A percentile compares a stretch with the other conserved stretches of the same genome.
Conservation (phyloP, 768 basidiomycete genomes). For the Russula griseocarnosa region DNA sequence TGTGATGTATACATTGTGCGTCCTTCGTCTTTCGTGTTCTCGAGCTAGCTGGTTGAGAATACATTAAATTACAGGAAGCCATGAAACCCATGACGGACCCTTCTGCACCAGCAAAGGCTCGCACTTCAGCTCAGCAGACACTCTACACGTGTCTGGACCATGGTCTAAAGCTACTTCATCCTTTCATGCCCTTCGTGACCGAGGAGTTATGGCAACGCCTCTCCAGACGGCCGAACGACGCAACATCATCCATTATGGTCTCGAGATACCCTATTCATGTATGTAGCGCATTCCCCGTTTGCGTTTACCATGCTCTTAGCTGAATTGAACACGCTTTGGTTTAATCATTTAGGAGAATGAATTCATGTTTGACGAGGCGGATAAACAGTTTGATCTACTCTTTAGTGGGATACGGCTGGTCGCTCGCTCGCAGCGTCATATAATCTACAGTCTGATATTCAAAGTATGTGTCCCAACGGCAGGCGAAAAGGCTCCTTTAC, state of each 20-base stretch:
- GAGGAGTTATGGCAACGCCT: conserved; percentile 98
- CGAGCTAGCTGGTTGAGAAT: not conserved
- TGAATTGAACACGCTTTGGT: not conserved
- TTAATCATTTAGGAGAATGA: conserved; percentile 47
- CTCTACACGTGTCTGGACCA: conserved; percentile 91
- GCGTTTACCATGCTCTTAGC: not conserved
- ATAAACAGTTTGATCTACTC: conserved; percentile 81
- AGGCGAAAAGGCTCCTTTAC: not conserved
- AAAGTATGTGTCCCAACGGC: conserved; percentile 47
- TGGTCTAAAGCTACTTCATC: conserved; percentile 87
- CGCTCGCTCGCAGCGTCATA: conserved; percentile 88
- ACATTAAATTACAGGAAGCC: conserved; percentile 63
- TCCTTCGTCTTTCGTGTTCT: conserved; percentile 9
- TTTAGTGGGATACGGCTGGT: conserved; percentile 73
- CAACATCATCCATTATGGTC: conserved; percentile 86
- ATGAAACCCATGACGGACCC: conserved; percentile 98
- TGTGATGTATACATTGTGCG: conserved; percentile 97
- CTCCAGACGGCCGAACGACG: conserved; percentile 77
- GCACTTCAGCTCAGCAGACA: conserved; percentile 89
- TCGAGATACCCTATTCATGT: conserved; percentile 78
- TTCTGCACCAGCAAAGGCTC: conserved; percentile 54
- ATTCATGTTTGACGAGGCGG: conserved; percentile 60
- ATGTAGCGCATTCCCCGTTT: conserved; percentile 34
- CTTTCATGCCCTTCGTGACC: conserved; percentile 99
- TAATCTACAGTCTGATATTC: conserved; percentile 80